phyloP scores from a whole-genome alignment of 2,329 filamentous ascomycete species.

The Sclerotinia glacialis region DNA sequence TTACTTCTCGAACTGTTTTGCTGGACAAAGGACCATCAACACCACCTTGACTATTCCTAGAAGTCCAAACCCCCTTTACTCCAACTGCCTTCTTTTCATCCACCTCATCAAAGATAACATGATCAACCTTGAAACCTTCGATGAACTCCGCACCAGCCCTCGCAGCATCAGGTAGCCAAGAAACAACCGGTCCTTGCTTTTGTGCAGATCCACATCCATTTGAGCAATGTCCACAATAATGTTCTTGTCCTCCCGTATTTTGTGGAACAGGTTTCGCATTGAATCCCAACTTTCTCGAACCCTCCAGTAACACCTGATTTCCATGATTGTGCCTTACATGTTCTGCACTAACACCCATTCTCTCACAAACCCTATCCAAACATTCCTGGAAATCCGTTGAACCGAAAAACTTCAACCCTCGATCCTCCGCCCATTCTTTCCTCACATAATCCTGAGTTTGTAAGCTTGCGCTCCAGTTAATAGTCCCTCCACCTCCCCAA shows the following conservation, averaged over 20 bases:
- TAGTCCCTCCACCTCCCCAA: conserved; percentile 82
- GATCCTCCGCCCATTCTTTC: conserved; percentile 70
- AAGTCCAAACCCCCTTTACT: conserved; percentile 71
- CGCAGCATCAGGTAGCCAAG: conserved; percentile 77
- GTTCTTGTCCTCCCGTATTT: conserved; percentile 70
- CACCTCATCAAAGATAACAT: conserved; percentile 63
- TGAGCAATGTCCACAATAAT: conserved; percentile 68
- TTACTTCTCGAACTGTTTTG: conserved; percentile 56
- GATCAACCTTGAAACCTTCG: conserved; percentile 74
- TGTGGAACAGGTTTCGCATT: conserved; percentile 67
- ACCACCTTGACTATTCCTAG: conserved; percentile 61
- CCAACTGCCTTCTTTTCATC: conserved; percentile 59
- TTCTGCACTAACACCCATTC: conserved; percentile 71
- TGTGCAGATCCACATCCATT: conserved; percentile 62
- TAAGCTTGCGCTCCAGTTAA: conserved; percentile 75
- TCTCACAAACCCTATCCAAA: conserved; percentile 73
- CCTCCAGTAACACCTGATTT: conserved; percentile 72
- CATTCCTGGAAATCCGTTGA: conserved; percentile 72
- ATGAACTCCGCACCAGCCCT: conserved; percentile 75
- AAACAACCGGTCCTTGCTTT: conserved; percentile 76
- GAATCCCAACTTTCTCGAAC: conserved; percentile 71
- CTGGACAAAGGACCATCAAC: conserved; percentile 50
- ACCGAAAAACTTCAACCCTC: conserved; percentile 70
- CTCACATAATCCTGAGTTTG: conserved; percentile 73
- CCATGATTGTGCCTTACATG: conserved; percentile 69